Evolutionary conservation across 352 stramenopile genomes (phyloP), one percentile per base, ranked within the genome.

Genomic region (Pythium coloratum): DNA sequence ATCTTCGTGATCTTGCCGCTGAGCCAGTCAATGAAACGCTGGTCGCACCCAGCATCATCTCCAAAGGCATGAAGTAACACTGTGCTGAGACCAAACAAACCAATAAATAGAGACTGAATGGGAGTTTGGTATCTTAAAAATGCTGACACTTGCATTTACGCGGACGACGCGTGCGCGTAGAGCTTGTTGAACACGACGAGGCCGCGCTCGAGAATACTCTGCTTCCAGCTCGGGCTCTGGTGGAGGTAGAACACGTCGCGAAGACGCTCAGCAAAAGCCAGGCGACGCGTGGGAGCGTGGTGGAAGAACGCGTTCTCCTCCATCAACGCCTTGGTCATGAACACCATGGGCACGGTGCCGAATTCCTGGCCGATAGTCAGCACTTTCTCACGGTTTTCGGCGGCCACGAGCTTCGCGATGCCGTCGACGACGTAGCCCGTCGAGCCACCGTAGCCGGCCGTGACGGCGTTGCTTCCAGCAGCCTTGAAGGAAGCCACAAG

Each of bases 221-320:
- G 63, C 65, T 92, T 93, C 86, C 86, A 95, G 0, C 59, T 75
- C 12, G 44, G 61, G 47, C 83, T 91, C 28, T 81, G 62, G 65
- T 95, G 82, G n/a, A 92, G 55, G 68, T 95, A 95, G 76, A 94
- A 95, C 53, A 85, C 77, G 50, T 95, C 81, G 32, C 83, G 83
- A 16, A 92, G 73, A 44, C 80, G 78, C 59, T 93, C 72, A 0
- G 83, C 83, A 38, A 79, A 89, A 54, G 75, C 75, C 54, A 94
- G 71, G 10, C 80, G 80, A 12, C 67, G 74, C 13, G 67, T 73
- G 7, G 77, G 70, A 0, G 64, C 71, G 40, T 87, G 67, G 24
- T 90, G 67, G 62, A 76, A 91, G 49, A 84, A 73, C n/a, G 76
- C 62, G 55, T 95, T 92, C 66, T 95, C 85, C 32, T 90, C 71